Base-by-base conservation (phyloP, 2,329 filamentous ascomycete genomes). In the Trichoderma sp. region DNA sequence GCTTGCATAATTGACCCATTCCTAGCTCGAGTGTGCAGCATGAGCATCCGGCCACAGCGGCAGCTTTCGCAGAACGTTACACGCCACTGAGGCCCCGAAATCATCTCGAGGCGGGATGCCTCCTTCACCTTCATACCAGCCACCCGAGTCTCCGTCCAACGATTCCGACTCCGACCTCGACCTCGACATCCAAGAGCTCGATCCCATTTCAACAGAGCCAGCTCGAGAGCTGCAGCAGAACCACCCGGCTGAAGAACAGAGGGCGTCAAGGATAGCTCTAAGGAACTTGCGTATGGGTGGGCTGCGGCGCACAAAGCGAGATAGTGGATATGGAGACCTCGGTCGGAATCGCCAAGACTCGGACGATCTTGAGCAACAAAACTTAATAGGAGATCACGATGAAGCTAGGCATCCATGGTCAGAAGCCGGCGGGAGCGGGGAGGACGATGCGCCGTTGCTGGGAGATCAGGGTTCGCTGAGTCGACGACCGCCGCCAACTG, bases 101-200 rank as follows among this genome's bases (percentile, higher is more conserved):
- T 61, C 65, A 56, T 43, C 63, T 69, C 68, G 70, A 75, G 72
- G 79, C 84, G 85, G 84, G 79, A 87, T 89, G 87, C 84, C 86
- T 85, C 79, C 84, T 76, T 80, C 83, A 82, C 81, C 81, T 68
- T 78, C 82, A 39, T 83, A 84, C 77, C 86, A 90, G 78, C 86
- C 87, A 76, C 89, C 89, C 80, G 88, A 91, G 80, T 88, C 86
- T 70, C 85, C 85, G 70, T 80, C 83, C 75, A 83, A 89, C 80
- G 91, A 94, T 77, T 92, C 90, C 77, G 91, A 94, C 78, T 92
- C 90, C 60, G 82, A 90, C 68, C 79, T 81, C 71, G 91, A 95
- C 77, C 87, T 96, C 75, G 91, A 94, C 75, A 85, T 96, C 73
- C 86, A 93, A 76, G 92, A 95, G 83, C 89, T 96, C 73, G 91